A percentile compares a stretch with the other conserved stretches of the same genome.
Conservation (phyloP, 805 yeast genomes). For the Dipodascopsis tothii region DNA sequence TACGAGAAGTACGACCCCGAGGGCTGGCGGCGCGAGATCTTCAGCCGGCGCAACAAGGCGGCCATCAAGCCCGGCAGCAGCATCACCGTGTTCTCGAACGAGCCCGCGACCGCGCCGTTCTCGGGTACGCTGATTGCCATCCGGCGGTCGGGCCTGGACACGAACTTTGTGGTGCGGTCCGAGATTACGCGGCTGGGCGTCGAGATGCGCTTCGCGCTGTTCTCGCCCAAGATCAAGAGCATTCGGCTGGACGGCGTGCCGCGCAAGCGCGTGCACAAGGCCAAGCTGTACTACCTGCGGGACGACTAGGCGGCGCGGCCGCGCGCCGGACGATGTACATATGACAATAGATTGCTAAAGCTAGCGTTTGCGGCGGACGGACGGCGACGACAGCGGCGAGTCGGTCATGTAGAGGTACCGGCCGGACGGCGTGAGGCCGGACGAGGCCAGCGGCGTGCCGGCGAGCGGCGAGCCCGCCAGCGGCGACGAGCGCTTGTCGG, state of each 20-base stretch:
- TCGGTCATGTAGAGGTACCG: constrained; percentile 14
- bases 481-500: not conserved
- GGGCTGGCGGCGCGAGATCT: constrained; percentile 55
- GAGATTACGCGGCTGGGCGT: constrained; percentile 77
- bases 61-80: constrained; percentile 74
- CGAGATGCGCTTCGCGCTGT: constrained; percentile 73
- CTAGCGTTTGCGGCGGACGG: too few species aligned
- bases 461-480: not conserved
- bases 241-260: constrained; percentile 76
- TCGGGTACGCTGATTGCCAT: constrained; percentile 72
- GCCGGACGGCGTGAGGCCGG: constrained; percentile 12
- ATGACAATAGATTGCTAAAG: too few species aligned
- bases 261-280: constrained; percentile 60
- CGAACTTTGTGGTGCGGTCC: constrained; percentile 75
- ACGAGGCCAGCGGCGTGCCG: too few species aligned
- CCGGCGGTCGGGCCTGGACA: constrained; percentile 62
- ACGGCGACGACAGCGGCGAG: constrained; percentile 3
- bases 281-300: constrained; percentile 85
- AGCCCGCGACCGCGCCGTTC: constrained; percentile 43
- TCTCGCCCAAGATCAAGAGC: constrained; percentile 67
- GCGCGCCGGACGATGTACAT: not conserved
- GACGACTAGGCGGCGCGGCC: not conserved
- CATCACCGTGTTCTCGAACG: constrained; percentile 62
- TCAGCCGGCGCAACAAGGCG: constrained; percentile 41
- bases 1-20: constrained; percentile 55